phyloP scores from a whole-genome alignment of 2,329 filamentous ascomycete genomes.

The Monosporascus ibericus region DNA sequence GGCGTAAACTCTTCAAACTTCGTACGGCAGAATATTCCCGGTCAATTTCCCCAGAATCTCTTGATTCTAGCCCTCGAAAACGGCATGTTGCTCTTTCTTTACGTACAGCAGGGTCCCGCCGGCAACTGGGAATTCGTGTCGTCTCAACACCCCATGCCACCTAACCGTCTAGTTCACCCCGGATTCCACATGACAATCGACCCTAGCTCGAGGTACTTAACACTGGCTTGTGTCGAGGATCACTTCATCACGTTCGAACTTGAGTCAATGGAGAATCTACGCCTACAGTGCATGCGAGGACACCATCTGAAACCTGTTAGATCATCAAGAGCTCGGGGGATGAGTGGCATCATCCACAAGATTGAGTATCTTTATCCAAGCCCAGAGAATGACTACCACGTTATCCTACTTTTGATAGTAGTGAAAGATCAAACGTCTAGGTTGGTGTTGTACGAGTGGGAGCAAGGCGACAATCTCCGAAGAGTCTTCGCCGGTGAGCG shows the following conservation, averaged over 20 bases:
- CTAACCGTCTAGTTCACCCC: conserved; percentile 49
- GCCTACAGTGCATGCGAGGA: conserved; percentile 38
- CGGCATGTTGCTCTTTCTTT: conserved; percentile 71
- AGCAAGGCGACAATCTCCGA: conserved; percentile 41
- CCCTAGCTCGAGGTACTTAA: conserved; percentile 62
- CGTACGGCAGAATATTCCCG: conserved; percentile 7
- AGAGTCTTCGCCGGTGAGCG: conserved; percentile 40
- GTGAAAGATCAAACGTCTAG: conserved; percentile 42
- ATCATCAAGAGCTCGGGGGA: conserved; percentile 32
- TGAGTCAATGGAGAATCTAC: conserved; percentile 48
- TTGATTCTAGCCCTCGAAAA: conserved; percentile 71
- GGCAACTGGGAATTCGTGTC: conserved; percentile 54
- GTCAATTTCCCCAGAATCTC: conserved; percentile 65
- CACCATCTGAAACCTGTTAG: conserved; percentile 54
- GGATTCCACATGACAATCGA: conserved; percentile 70
- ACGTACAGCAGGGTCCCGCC: conserved; percentile 43
- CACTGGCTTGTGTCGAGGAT: conserved; percentile 64
- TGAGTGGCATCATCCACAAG: conserved; percentile 73
- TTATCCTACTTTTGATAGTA: conserved; percentile 69
- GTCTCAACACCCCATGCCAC: conserved; percentile 53
- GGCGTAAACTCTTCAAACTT: conserved; percentile 17
- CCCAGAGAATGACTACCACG: conserved; percentile 57
- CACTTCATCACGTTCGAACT: conserved; percentile 68
- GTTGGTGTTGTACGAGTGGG: conserved; percentile 58
- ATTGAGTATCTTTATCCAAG: conserved; percentile 80